phyloP scores from a whole-genome alignment of 208 protist genomes.

The Lotmaria passim region DNA sequence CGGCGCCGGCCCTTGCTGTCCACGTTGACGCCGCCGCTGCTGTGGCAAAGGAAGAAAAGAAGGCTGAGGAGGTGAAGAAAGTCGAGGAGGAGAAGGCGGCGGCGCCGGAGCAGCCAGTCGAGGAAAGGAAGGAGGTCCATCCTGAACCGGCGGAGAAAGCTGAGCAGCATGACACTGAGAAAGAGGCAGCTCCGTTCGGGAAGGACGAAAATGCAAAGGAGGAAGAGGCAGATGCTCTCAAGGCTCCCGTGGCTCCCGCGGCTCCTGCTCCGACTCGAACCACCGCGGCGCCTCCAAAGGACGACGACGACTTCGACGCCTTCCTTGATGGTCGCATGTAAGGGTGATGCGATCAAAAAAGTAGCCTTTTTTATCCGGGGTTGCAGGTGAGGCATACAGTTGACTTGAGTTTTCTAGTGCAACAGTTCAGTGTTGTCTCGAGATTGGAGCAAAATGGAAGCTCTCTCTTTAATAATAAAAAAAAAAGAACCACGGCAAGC shows the following conservation, averaged over 20 bases:
- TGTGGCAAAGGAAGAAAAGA: background rate
- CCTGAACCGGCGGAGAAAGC: background rate
- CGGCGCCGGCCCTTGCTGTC: background rate
- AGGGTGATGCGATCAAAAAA: background rate
- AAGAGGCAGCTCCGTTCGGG: background rate
- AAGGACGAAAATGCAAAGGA: background rate
- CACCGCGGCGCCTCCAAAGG: conserved; percentile 11
- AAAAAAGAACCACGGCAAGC: too few relatives aligned
- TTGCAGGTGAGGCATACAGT: background rate
- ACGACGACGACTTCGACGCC: conserved; percentile 80
- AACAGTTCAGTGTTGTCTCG: too few relatives aligned
- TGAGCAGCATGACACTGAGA: background rate
- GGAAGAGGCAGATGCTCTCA: background rate
- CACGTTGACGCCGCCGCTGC: background rate
- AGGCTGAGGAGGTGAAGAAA: too few relatives aligned
- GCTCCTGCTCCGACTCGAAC: background rate
- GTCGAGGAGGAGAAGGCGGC: too few relatives aligned
- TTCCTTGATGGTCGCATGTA: conserved; percentile 56
- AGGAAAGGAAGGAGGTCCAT: background rate
- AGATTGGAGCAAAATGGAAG: too few relatives aligned
- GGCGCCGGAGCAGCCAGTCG: too few relatives aligned
- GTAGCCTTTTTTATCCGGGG: background rate
- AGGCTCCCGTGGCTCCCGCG: background rate
- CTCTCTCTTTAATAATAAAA: too few relatives aligned
- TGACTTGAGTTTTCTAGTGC: too few relatives aligned